Evolutionary conservation across 257 asterid species (phyloP).

Genomic region (Pogostemon cablin): DNA sequence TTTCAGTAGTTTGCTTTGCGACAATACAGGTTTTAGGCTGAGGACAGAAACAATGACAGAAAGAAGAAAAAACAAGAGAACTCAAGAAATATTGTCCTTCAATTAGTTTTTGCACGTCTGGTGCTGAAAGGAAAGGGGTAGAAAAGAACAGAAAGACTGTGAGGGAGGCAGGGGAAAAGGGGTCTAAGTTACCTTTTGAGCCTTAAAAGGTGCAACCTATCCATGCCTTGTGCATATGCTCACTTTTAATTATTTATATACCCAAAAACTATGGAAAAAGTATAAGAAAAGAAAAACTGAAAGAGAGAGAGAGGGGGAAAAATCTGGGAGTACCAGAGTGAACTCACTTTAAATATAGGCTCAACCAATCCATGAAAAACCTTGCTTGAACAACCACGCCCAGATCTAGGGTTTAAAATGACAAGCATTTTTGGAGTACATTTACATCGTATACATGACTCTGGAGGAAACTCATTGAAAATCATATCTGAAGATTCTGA

Average conservation of each 20-base stretch:
- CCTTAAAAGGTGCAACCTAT: constrained; percentile 10
- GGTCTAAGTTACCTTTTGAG: not conserved
- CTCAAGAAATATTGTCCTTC: too few species aligned
- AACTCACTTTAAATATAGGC: constrained; percentile 87
- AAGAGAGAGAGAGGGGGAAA: not conserved
- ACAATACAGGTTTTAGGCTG: too few species aligned
- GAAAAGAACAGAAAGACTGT: too few species aligned
- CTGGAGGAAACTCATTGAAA: constrained; percentile 81
- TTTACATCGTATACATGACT: constrained; percentile 82
- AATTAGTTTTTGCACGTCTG: too few species aligned
- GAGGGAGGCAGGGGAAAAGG: too few species aligned
- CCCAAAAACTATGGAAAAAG: not conserved
- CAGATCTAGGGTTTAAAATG: constrained; percentile 94
- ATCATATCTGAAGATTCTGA: constrained; percentile 45
- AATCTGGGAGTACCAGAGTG: not conserved
- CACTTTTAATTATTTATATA: constrained; percentile 15
- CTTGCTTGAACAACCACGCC: constrained; percentile 95
- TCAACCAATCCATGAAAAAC: constrained; percentile 85
- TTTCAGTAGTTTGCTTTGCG: too few species aligned
- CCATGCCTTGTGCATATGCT: not conserved
- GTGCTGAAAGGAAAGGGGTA: too few species aligned
- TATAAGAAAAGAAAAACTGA: not conserved
- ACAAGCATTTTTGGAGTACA: constrained; percentile 91
- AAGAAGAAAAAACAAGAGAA: too few species aligned
- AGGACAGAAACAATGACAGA: too few species aligned